A percentile compares a stretch with the other conserved stretches of the same genome.
Conservation (phyloP, 441 rosid genomes). For the Arabidopsis lyrata region DNA sequence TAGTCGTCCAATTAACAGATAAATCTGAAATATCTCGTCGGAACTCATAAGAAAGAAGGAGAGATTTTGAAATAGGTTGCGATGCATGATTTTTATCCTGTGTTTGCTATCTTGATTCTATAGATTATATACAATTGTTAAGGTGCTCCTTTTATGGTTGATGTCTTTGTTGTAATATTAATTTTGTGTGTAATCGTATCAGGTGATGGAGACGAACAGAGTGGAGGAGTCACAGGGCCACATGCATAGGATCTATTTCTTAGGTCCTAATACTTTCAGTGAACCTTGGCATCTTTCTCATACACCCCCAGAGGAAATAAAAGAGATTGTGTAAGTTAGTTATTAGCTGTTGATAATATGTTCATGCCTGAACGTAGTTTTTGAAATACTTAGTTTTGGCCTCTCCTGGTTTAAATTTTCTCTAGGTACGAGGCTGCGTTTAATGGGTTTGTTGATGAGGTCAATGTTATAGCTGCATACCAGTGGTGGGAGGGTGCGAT, state of each 20-base stretch:
- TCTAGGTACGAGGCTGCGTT: constrained; percentile 87
- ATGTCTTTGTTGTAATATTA: background rate
- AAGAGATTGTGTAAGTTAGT: constrained; percentile 77
- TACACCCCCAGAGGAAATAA: constrained; percentile 83
- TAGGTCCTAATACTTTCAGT: constrained; percentile 89
- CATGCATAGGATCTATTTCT: constrained; percentile 86
- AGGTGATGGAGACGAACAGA: constrained; percentile 85
- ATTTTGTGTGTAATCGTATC: constrained; percentile 9
- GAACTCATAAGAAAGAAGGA: background rate
- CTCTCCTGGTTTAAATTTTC: constrained; percentile 29
- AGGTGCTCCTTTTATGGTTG: background rate
- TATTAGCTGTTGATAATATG: constrained; percentile 4
- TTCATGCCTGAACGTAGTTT: constrained; percentile 14
- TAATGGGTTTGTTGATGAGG: constrained; percentile 84
- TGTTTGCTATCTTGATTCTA: constrained; percentile 2
- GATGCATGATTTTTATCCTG: background rate
- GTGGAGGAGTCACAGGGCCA: constrained; percentile 88
- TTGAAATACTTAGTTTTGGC: constrained; percentile 18
- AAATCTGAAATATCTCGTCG: background rate
- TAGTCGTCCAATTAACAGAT: background rate
- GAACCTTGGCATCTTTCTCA: constrained; percentile 90
- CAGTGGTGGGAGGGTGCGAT: constrained; percentile 98
- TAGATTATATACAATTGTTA: background rate
- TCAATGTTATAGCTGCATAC: constrained; percentile 81
- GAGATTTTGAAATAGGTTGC: background rate